phyloP scores from a whole-genome alignment of 345 rosid species.

The Hypericum androsaemum region DNA sequence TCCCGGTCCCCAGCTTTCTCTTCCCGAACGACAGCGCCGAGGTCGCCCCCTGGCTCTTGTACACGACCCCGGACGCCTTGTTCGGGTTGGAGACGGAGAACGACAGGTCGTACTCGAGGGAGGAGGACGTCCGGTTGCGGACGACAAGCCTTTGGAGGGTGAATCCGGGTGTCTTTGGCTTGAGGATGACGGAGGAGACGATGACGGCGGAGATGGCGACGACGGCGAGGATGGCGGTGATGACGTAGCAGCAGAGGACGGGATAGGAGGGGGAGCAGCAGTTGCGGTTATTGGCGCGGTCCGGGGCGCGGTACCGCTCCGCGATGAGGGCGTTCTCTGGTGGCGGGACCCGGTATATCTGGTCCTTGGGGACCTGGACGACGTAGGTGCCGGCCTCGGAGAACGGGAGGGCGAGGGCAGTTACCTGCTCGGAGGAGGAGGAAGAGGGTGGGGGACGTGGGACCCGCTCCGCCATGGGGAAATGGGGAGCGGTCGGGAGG shows the following conservation, averaged over 20 bases:
- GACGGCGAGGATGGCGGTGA: not conserved
- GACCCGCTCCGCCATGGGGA: too few relatives aligned
- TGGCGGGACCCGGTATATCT: slow-evolving; percentile 54
- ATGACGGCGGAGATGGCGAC: not conserved
- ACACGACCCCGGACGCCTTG: slow-evolving; percentile 9
- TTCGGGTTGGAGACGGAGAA: slow-evolving; percentile 16
- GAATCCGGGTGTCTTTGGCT: not conserved
- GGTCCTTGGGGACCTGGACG: slow-evolving; percentile 46
- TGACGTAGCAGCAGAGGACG: not conserved
- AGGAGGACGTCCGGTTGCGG: slow-evolving; percentile 2
- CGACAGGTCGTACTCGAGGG: slow-evolving; percentile 9
- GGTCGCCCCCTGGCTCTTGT: slow-evolving; percentile 12
- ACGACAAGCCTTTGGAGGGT: slow-evolving; percentile 9
- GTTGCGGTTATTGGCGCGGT: not conserved
- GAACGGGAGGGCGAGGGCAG: not conserved
- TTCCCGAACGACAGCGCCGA: slow-evolving; percentile 9
- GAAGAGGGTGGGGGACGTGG: too few relatives aligned
- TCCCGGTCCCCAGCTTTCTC: slow-evolving; percentile 7
- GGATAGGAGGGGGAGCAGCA: not conserved
- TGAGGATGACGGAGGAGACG: not conserved
- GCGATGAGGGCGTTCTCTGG: slow-evolving; percentile 12
- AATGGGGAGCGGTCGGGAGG: too few relatives aligned
- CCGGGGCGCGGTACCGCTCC: not conserved
- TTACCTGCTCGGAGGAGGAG: too few relatives aligned
- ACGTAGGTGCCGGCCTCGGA: slow-evolving; percentile 35